Base-by-base conservation (phyloP, 73 alveolate species). In the Uronychia setigera region DNA sequence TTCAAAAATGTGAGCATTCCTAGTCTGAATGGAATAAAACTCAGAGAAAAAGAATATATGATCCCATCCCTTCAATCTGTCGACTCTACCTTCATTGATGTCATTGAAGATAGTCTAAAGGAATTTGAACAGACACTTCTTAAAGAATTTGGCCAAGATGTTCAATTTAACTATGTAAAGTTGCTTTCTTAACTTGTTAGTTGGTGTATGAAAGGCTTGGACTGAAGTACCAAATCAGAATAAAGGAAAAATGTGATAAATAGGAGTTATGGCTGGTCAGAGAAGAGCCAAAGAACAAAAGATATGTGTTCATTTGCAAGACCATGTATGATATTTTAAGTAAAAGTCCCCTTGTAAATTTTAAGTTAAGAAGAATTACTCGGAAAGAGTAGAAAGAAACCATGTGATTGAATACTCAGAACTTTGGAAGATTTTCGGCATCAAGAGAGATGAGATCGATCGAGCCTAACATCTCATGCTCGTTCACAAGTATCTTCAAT, bases 391-490 rank as follows among this genome's bases (percentile, higher is more conserved):
- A 0, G 91, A 88, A 60, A 76, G 94, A 29, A 33, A 26, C 26
- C 77, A 60, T 67, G 76, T 26, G 1, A 77, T 88, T 1, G 58
- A 34, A 35, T 76, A 81, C 80, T 13, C 31, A 19, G 79, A 88
- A 33, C 59, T 88, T 19, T 88, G 93, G 93, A 75, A 60, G 77
- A 81, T 67, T 29, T 88, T 88, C 78, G 93, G 93, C 11, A 84
- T 88, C 29, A 74, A 81, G 29, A 1, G 57, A n/a, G 79, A 35
- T 0, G 32, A n/a, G 58, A 28, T 87, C 26, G 94, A 88, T 34
- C 58, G 91, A 35, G 33, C 91, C 29, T 75, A 88, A 33, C 89
- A 34, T 27, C 31, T 74, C 5, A 82, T 88, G 91, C 60, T 88
- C 80, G 85, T 86, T 32, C 25, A 79, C 74, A 27, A 31, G 79